Evolutionary conservation across 2,329 filamentous ascomycete genomes (phyloP).

Genomic region (Tolypocladium nubicola): DNA sequence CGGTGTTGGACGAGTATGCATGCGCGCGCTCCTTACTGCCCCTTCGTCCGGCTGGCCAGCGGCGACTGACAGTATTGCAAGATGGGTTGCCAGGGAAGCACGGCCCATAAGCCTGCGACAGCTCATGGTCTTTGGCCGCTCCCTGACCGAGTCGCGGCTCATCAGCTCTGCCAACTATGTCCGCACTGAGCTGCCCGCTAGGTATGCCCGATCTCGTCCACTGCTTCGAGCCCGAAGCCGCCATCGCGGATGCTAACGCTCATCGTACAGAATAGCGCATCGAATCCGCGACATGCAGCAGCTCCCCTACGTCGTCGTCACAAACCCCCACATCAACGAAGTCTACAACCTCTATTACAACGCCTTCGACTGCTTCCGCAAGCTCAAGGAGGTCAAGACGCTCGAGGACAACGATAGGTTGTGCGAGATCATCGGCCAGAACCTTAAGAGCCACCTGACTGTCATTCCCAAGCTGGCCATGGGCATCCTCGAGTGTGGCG

Average conservation of each 20-base stretch:
- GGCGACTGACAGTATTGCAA: conserved; percentile 23
- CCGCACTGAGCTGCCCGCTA: conserved; percentile 62
- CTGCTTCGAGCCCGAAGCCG: not conserved
- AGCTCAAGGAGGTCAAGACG: conserved; percentile 71
- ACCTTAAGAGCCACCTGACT: conserved; percentile 76
- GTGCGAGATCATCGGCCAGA: conserved; percentile 70
- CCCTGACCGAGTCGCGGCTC: conserved; percentile 78
- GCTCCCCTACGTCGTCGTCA: conserved; percentile 88
- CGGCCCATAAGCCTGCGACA: conserved; percentile 93
- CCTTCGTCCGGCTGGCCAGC: conserved; percentile 7
- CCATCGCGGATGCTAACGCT: not conserved
- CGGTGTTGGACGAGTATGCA: conserved; percentile 53
- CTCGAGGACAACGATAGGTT: conserved; percentile 84
- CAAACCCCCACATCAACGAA: conserved; percentile 86
- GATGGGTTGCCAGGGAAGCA: conserved; percentile 88
- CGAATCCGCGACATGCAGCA: conserved; percentile 95
- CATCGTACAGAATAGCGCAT: conserved; percentile 62
- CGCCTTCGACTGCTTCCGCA: conserved; percentile 87
- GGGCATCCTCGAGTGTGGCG: conserved; percentile 84
- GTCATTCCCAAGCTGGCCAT: conserved; percentile 93
- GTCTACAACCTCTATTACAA: conserved; percentile 96
- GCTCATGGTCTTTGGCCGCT: conserved; percentile 93
- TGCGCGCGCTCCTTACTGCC: conserved; percentile 3
- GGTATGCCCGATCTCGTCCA: conserved; percentile 4
- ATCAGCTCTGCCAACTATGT: conserved; percentile 97